Conservation (phyloP, 176 grass and related monocot species). For the Raddia guianensis region DNA sequence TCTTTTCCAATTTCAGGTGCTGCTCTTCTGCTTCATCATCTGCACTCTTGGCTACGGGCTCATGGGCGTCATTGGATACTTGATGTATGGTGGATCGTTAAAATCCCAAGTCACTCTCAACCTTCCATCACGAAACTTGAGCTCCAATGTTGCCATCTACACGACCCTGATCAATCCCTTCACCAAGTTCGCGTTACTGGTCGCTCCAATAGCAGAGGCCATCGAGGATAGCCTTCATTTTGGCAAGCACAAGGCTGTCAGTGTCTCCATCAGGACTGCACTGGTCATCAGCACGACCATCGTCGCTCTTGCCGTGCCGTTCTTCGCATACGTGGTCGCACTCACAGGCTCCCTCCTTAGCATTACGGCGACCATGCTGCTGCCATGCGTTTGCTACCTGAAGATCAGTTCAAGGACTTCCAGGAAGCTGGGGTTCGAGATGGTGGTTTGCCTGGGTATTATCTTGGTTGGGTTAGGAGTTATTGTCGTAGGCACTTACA, state of each 20-base stretch:
- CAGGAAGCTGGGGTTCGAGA: slow-evolving; percentile 52
- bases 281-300: slow-evolving; percentile 68
- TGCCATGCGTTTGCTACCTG: slow-evolving; percentile 77
- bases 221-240: slow-evolving; percentile 61
- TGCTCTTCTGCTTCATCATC: slow-evolving; percentile 65
- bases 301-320: slow-evolving; percentile 61
- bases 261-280: slow-evolving; percentile 54
- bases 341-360: slow-evolving; percentile 74
- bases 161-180: slow-evolving; percentile 84
- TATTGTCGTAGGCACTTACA: slow-evolving; percentile 66
- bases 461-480: slow-evolving; percentile 50
- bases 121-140: slow-evolving; percentile 52
- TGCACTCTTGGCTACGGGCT: slow-evolving; percentile 70
- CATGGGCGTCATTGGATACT: slow-evolving; percentile 72
- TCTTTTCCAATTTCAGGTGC: slow-evolving; percentile 49
- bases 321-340: slow-evolving; percentile 63
- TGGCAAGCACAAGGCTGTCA: slow-evolving; percentile 40
- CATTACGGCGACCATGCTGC: slow-evolving; percentile 64
- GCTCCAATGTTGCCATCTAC: slow-evolving; percentile 77
- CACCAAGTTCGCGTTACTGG: slow-evolving; percentile 59
- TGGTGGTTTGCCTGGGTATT: slow-evolving; percentile 52
- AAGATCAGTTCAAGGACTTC: slow-evolving; percentile 64
- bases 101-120: slow-evolving; percentile 82
- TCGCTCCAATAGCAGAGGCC: slow-evolving; percentile 60
- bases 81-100: slow-evolving; percentile 73